These are phyloP conservation scores for Nitzschia inconspicua DNA, from an alignment of 108 stramenopile species.

Conservation along the genomic window DNA sequence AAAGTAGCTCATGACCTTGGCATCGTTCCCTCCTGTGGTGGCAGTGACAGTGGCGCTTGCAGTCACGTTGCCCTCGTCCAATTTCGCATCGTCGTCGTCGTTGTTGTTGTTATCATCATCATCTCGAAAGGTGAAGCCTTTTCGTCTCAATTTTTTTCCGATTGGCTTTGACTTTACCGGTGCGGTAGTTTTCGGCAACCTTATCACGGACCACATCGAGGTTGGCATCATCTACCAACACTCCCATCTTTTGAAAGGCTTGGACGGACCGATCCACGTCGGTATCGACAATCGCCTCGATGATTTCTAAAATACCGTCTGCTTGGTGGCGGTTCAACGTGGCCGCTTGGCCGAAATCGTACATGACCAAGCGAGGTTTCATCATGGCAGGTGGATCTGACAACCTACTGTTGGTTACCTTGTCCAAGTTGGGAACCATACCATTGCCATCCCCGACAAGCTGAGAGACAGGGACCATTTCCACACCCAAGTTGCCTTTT, in stretches of 20 bases:
- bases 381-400: slow-evolving; percentile 25
- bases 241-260: slow-evolving; percentile 79
- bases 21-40: slow-evolving; percentile 40
- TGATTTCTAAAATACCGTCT: slow-evolving; percentile 74
- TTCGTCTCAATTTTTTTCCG: slow-evolving; percentile 28
- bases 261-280: slow-evolving; percentile 69
- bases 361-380: slow-evolving; percentile 67
- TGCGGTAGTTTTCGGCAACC: slow-evolving; percentile 71
- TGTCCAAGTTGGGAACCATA: too few species aligned
- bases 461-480: slow-evolving; percentile 27
- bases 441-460: too few species aligned
- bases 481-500: slow-evolving; percentile 78
- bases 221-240: slow-evolving; percentile 70
- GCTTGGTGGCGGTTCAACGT: slow-evolving; percentile 59
- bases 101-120: slow-evolving; percentile 35
- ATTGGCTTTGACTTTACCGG: slow-evolving; percentile 68
- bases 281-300: slow-evolving; percentile 79
- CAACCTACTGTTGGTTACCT: neutral
- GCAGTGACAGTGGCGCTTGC: slow-evolving; percentile 4
- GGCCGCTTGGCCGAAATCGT: slow-evolving; percentile 89
- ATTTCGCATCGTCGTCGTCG: slow-evolving; percentile 20
- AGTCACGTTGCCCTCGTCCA: neutral
- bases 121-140: slow-evolving; percentile 32
- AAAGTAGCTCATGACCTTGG: slow-evolving; percentile 79
- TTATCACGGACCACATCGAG: slow-evolving; percentile 62